Base-by-base conservation (phyloP, 352 stramenopile genomes). In the Globisporangium viniferum region DNA sequence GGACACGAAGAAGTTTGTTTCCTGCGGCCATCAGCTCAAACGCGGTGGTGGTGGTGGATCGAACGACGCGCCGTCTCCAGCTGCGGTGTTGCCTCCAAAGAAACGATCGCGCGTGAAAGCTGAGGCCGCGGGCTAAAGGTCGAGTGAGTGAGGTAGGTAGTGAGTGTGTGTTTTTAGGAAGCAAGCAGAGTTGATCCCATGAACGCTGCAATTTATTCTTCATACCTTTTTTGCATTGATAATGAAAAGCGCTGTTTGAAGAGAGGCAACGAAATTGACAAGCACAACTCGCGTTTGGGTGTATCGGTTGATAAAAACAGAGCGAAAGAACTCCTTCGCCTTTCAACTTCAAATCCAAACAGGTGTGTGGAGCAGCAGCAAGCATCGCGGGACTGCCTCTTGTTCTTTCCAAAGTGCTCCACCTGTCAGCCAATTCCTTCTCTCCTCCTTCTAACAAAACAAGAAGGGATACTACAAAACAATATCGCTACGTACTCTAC, bases 1-100 rank as follows among this genome's bases (percentile, higher is more conserved):
- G 89, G 78, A 95, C 63, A 61, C 80, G 5, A 65, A 81, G 29
- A 65, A 64, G 12, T 94, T 94, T 48, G 67, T 93, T 18, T 61
- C 72, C 10, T 77, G 67, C 48, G 75, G 70, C 24, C 81, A 74
- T 29, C 67, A 74, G 33, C 53, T 65, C 31, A 89, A 88, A 69
- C 80, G 78, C 2, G 5, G 29, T 0, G 46, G 24, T 36, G 57
- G 46, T 5, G 54, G 10, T 3, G 6, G 0, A 0, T 24, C 12
- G 2, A 33, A 5, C 44, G 27, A 53, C 12, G 20, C 15, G 18
- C 22, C 41, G 15, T 48, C 54, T 20, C 6, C 35, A 39, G 15
- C 18, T 51, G 44, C 22, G 5, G 41, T 18, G 3, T 22, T 48
- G n/a, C 24, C 61, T 36, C 6, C 53, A 9, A 75, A 64, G 70